Evolutionary conservation across 192 early-diverging fungal genomes (phyloP), one percentile per base, ranked within the genome.

Genomic region (Coemansia sp.): DNA sequence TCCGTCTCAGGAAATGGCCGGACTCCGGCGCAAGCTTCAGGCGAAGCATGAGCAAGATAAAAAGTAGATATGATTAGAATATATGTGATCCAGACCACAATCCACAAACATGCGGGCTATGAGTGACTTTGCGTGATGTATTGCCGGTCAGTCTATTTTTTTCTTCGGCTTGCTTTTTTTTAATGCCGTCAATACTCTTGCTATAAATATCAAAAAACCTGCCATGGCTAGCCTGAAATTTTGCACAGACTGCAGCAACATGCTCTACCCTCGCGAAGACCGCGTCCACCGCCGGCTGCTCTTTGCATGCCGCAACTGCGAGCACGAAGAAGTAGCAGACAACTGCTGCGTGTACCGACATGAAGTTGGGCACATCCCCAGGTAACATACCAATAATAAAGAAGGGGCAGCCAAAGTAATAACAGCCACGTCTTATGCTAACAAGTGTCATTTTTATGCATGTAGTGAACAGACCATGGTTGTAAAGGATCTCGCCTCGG

Each of bases 261-360:
- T 94, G 76, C 83, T 94, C 66, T 92, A 94, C 71, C 92, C 92
- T 58, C 83, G 87, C 72, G 91, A 92, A 73, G 87, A 94, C 65
- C 74, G 82, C 31, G 67, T 64, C 6, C 76, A 58, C 42, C 85
- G 84, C 17, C 69, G 64, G 41, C 76, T 94, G 29, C 77, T 89
- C 71, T 90, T 86, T 72, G 90, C 90, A 15, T 94, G 92, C 75
- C 87, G 91, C 63, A 91, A 91, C 75, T 94, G 92, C 74, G 85
- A 88, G 24, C 87, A 87, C 64, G 77, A 88, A 70, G 92, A 94
- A 51, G 80, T 83, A 41, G 88, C 92, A 12, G 83, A 89, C 42
- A 90, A 89, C 63, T 69, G 82, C 53, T 89, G 88, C 68, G 90
- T 94, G 24, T 91, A 91, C 70, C 85, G 90, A 38, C 91, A 94